Percentiles rank a stretch among this genome's conserved stretches.
These are phyloP conservation scores for Penicillium sp. DNA, from an alignment of 2,329 filamentous ascomycete genomes.

Conservation along the genomic window DNA sequence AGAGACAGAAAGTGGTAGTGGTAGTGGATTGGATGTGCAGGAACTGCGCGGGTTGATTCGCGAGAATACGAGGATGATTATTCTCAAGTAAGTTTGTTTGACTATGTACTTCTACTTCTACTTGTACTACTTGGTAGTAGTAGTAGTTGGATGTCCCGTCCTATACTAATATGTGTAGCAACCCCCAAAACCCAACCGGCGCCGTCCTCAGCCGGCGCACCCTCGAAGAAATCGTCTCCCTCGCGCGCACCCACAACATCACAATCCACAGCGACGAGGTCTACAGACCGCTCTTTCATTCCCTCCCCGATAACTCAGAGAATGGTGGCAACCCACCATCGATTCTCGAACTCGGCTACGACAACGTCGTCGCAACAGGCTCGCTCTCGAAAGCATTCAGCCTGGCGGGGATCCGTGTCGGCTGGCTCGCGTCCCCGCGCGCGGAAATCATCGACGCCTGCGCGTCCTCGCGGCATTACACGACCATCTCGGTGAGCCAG, in stretches of 20 bases:
- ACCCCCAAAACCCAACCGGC: conserved; percentile 83
- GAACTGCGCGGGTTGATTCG: conserved; percentile 68
- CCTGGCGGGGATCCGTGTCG: conserved; percentile 78
- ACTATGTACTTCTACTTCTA: no score
- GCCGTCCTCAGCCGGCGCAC: conserved; percentile 65
- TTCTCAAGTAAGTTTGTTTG: conserved; percentile 57
- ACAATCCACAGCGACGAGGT: conserved; percentile 78
- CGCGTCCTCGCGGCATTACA: conserved; percentile 75
- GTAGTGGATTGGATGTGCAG: conserved; percentile 68
- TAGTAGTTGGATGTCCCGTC: no score
- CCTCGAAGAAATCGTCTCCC: conserved; percentile 64
- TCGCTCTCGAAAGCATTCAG: conserved; percentile 90
- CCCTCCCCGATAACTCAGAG: conserved; percentile 54
- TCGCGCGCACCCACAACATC: conserved; percentile 67
- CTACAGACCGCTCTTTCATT: conserved; percentile 82
- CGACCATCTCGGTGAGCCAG: conserved; percentile 82
- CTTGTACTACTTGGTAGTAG: no score
- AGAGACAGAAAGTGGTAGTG: conserved; percentile 43
- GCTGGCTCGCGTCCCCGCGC: conserved; percentile 78
- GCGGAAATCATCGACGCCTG: conserved; percentile 65
- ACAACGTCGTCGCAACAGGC: conserved; percentile 72
- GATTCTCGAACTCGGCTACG: conserved; percentile 72
- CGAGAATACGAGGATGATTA: conserved; percentile 59
- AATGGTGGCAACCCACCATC: conserved; percentile 54
- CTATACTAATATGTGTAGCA: conserved; percentile 51